A percentile compares a stretch with the other conserved stretches of the same genome.
These are phyloP conservation scores for Colletotrichum endophyticum DNA, from an alignment of 2,329 filamentous ascomycete species.

Conservation along the genomic window DNA sequence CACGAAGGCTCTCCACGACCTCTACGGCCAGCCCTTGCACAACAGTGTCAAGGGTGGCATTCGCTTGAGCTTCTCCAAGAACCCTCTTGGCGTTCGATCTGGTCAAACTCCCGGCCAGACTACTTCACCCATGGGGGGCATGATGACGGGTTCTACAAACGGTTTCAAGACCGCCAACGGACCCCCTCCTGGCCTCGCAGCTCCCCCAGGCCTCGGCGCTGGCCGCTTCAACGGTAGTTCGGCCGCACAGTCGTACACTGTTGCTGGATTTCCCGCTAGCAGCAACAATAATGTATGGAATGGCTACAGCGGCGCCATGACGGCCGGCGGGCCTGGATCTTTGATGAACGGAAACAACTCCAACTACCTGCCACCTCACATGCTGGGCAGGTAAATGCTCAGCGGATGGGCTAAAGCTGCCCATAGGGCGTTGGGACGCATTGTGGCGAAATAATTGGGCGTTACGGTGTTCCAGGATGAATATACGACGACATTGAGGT, in stretches of 20 bases:
- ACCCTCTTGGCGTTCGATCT: conserved; percentile 89
- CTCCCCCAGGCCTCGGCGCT: conserved; percentile 71
- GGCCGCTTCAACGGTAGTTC: conserved; percentile 27
- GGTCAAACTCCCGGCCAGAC: conserved; percentile 63
- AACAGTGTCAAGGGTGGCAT: conserved; percentile 96
- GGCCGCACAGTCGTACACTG: conserved; percentile 15
- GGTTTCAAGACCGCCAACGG: conserved; percentile 73
- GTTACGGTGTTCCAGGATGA: conserved; percentile 1
- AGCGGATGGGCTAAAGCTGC: background rate
- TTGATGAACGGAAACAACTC: conserved; percentile 24
- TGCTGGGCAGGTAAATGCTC: conserved; percentile 34
- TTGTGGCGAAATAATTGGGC: background rate
- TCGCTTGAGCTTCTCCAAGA: conserved; percentile 95
- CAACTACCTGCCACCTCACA: conserved; percentile 34
- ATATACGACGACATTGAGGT: background rate
- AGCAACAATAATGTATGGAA: conserved; percentile 23
- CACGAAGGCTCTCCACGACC: conserved; percentile 86
- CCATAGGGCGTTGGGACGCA: background rate
- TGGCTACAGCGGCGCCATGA: conserved; percentile 18
- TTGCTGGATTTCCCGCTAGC: conserved; percentile 21
- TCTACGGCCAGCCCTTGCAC: conserved; percentile 86
- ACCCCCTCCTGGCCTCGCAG: conserved; percentile 81
- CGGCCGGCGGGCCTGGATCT: conserved; percentile 22
- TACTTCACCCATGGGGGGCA: conserved; percentile 58
- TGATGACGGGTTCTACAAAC: conserved; percentile 57